A percentile compares a stretch with the other conserved stretches of the same genome.
These are phyloP conservation scores for Leccinum griseonigrum DNA, from an alignment of 1,284 basidiomycete species.

Conservation along the genomic window DNA sequence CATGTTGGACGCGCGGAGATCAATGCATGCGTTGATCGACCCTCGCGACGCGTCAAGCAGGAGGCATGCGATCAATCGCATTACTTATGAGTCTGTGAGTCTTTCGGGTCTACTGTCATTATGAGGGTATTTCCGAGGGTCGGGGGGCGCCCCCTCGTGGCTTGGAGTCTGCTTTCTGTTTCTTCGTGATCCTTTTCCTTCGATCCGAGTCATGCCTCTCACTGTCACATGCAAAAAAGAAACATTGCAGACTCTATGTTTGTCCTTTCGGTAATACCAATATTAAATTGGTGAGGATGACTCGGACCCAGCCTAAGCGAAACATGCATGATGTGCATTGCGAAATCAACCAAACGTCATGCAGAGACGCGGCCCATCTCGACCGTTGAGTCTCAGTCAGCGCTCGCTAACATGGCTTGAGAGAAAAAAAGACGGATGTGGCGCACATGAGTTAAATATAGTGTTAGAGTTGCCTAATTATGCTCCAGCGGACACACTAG, in stretches of 20 bases:
- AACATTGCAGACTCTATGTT: not conserved
- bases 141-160: not conserved
- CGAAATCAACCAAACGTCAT: not conserved
- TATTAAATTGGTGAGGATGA: not conserved
- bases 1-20: not conserved
- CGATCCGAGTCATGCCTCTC: not conserved
- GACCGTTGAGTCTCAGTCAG: not conserved
- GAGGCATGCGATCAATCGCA: not conserved
- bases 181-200: not conserved
- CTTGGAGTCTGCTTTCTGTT: not conserved
- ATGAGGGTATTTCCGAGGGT: not conserved
- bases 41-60: not conserved
- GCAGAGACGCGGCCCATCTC: not conserved
- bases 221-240: too few relatives aligned
- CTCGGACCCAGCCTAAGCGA: not conserved
- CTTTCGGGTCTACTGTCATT: not conserved
- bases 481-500: not conserved
- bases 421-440: not conserved
- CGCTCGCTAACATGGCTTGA: not conserved
- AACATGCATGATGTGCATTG: not conserved
- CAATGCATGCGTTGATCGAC: not conserved
- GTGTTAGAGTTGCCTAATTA: not conserved
- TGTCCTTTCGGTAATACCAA: not conserved
- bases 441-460: not conserved
- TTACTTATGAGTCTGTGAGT: not conserved